Evolutionary conservation across 164 flowering plant species (phyloP).

Genomic region (Kalanchoe fedtschenkoi): DNA sequence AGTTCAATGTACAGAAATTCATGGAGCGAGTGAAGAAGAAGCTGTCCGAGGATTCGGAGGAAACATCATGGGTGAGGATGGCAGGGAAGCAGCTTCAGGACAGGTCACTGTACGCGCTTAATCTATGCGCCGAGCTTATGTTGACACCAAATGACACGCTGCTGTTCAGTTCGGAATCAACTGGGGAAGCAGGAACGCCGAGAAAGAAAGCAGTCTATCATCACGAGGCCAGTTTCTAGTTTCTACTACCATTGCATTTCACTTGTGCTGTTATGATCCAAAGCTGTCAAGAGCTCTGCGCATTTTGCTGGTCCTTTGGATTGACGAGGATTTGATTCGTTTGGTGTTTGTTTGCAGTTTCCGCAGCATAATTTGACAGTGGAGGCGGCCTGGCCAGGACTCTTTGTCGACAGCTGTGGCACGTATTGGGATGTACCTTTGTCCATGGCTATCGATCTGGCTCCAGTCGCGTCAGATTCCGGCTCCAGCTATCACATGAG

Average conservation of each 20-base stretch:
- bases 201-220: constrained; percentile 56
- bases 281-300: neutral
- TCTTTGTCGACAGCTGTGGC: constrained; percentile 57
- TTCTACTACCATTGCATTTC: neutral
- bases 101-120: constrained; percentile 56
- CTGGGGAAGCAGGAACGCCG: constrained; percentile 22
- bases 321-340: neutral
- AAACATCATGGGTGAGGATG: constrained; percentile 29
- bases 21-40: constrained; percentile 33
- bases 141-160: constrained; percentile 48
- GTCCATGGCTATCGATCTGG: constrained; percentile 52
- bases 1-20: constrained; percentile 66
- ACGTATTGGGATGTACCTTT: constrained; percentile 85
- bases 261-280: neutral
- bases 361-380: constrained; percentile 49
- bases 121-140: constrained; percentile 49
- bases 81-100: constrained; percentile 32
- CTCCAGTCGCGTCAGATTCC: constrained; percentile 54
- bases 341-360: constrained; percentile 41
- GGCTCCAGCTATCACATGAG: constrained; percentile 60
- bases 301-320: neutral
- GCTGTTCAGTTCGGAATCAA: constrained; percentile 44
- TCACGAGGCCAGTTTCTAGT: constrained; percentile 56
- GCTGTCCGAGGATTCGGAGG: constrained; percentile 6
- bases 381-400: constrained; percentile 68